Evolutionary conservation across 176 grass and related monocot genomes (phyloP), one percentile per base, ranked within the genome.

Genomic region (Paspalum notatum): DNA sequence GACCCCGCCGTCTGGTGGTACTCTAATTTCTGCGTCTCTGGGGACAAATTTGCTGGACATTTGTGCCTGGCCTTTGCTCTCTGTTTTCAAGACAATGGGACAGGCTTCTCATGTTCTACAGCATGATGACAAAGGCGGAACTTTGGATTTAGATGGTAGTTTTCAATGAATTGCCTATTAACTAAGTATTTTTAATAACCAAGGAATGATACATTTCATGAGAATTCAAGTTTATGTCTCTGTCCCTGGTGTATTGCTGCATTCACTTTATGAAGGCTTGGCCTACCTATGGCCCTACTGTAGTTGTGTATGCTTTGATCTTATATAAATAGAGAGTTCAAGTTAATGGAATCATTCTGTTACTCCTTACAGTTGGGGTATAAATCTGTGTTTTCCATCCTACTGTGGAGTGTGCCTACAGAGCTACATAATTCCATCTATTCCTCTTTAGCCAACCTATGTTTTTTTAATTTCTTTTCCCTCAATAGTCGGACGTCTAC

Each of bases 11-110:
- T 81, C 7, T 51, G 12, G 17, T 60, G 14, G 62, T 22, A n/a
- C n/a, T n/a, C n/a, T n/a, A 39, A 8, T 50, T 86, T 74, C n/a
- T 75, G 52, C 15, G n/a, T 86, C 79, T 49, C 13, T 50, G 1
- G 25, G 22, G 24, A 80, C n/a, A 74, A 41, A 66, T 12, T 56
- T 43, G 1, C 25, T 37, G 17, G 16, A 61, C 5, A 47, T 56
- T 47, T 5, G 9, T 70, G 26, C 42, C 52, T 38, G 11, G 13
- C 4, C 13, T 61, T 8, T 48, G 43, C 42, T n/a, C 37, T 66
- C 13, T 38, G 1, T 39, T 0, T 12, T 9, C 65, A 62, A 48
- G 25, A 12, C 66, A 74, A 51, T 27, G 51, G 6, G 43, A 75
- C 61, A 43, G 1, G 16, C 11, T 48, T 63, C 41, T 49, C 41